Evolutionary conservation across 2,329 filamentous ascomycete genomes (phyloP).

Genomic region (Phoma sp.): DNA sequence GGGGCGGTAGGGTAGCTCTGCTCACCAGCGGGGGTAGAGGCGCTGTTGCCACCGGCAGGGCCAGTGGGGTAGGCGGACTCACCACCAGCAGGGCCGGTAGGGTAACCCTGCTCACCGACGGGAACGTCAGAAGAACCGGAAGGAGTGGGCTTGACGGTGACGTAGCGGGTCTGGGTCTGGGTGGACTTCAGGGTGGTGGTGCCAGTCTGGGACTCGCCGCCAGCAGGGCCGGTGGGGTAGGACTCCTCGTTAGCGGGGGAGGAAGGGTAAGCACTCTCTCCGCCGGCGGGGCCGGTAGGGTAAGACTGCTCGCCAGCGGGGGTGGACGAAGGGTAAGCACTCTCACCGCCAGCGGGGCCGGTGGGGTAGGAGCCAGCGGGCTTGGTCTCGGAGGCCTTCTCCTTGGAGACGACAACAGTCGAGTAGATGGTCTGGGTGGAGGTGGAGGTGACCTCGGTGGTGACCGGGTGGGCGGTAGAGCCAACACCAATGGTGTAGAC

Average conservation of each 20-base stretch:
- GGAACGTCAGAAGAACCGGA: slow-evolving; percentile 18
- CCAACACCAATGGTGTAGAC: slow-evolving; percentile 52
- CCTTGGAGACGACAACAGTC: slow-evolving; percentile 40
- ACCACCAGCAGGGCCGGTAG: slow-evolving; percentile 18
- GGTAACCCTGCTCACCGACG: slow-evolving; percentile 22
- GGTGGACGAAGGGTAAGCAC: not conserved
- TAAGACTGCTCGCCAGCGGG: not conserved
- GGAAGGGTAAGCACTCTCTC: not conserved
- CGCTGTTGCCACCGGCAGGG: slow-evolving; percentile 20
- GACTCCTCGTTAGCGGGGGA: slow-evolving; percentile 16
- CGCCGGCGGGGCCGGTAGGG: slow-evolving; percentile 1
- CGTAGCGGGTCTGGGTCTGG: slow-evolving; percentile 44
- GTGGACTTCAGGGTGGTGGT: slow-evolving; percentile 42
- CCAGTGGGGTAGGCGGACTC: slow-evolving; percentile 6
- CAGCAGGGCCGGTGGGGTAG: slow-evolving; percentile 20
- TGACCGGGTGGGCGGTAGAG: slow-evolving; percentile 55
- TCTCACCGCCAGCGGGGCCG: slow-evolving; percentile 17
- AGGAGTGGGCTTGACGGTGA: slow-evolving; percentile 43
- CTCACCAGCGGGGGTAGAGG: slow-evolving; percentile 14
- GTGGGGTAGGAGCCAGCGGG: slow-evolving; percentile 20
- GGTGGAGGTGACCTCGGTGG: slow-evolving; percentile 41
- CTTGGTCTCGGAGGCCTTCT: slow-evolving; percentile 10
- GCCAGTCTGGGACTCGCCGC: slow-evolving; percentile 13
- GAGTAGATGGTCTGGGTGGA: slow-evolving; percentile 43
- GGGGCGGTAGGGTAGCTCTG: slow-evolving; percentile 20